Evolutionary conservation across 331 rosid species (phyloP).

Genomic region (Ulmus americana): DNA sequence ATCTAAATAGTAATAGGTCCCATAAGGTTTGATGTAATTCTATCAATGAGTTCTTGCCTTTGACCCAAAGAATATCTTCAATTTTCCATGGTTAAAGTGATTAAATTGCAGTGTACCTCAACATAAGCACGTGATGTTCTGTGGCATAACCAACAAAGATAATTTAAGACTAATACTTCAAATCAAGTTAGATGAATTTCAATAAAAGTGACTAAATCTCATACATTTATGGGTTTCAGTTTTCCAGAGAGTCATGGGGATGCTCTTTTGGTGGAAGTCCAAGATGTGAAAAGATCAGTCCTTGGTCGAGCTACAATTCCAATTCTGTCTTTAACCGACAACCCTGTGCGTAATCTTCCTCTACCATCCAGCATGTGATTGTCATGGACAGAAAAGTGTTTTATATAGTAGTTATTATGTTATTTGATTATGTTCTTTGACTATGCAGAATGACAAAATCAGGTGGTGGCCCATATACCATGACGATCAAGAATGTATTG

Average conservation of each 20-base stretch:
- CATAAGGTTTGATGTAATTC: neutral
- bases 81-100: neutral
- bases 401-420: constrained; percentile 14
- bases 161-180: neutral
- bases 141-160: neutral
- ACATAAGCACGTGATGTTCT: constrained; percentile 4
- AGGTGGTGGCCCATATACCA: constrained; percentile 94
- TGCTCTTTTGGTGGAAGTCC: constrained; percentile 69
- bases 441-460: constrained; percentile 62
- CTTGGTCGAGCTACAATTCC: constrained; percentile 77
- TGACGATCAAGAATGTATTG: constrained; percentile 79
- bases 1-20: neutral
- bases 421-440: constrained; percentile 15
- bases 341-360: constrained; percentile 42
- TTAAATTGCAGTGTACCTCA: neutral
- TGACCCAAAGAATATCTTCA: neutral
- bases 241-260: constrained; percentile 90
- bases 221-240: constrained; percentile 42
- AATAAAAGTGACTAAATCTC: constrained; percentile 5
- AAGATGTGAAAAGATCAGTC: constrained; percentile 55
- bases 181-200: constrained; percentile 6
- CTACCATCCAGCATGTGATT: constrained; percentile 12
- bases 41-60: neutral
- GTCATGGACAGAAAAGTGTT: neutral
- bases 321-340: constrained; percentile 68